phyloP scores from a whole-genome alignment of 2,329 filamentous ascomycete genomes.

The Talaromyces atroroseus region DNA sequence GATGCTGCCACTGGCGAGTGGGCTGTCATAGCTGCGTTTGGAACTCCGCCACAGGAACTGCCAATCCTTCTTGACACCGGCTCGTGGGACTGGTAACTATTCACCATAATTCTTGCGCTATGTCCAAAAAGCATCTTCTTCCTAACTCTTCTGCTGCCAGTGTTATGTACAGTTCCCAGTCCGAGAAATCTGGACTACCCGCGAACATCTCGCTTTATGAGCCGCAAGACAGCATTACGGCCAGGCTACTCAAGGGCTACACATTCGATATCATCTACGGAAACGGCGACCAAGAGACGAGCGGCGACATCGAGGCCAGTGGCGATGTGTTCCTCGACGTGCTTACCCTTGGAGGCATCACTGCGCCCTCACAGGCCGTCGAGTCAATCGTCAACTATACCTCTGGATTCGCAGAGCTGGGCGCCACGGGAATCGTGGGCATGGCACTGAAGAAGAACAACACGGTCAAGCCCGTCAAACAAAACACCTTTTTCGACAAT shows the following conservation, averaged over 20 bases:
- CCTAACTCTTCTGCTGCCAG: slow-evolving; percentile 44
- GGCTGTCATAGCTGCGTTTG: slow-evolving; percentile 1
- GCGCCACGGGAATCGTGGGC: slow-evolving; percentile 63
- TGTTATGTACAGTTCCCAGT: slow-evolving; percentile 65
- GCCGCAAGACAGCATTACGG: slow-evolving; percentile 48
- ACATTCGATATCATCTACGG: slow-evolving; percentile 63
- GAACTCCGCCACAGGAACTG: slow-evolving; percentile 34
- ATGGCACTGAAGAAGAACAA: slow-evolving; percentile 62
- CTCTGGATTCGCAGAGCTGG: slow-evolving; percentile 53
- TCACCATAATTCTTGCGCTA: slow-evolving; percentile 5
- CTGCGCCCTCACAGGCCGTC: slow-evolving; percentile 58
- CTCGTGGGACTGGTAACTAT: slow-evolving; percentile 59
- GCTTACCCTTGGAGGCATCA: slow-evolving; percentile 61
- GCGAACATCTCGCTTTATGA: slow-evolving; percentile 53
- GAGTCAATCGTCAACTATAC: slow-evolving; percentile 61
- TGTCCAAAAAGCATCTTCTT: too few relatives aligned
- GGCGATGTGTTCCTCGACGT: slow-evolving; percentile 64
- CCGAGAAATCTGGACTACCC: slow-evolving; percentile 47
- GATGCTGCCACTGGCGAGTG: slow-evolving; percentile 7
- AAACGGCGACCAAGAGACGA: slow-evolving; percentile 57
- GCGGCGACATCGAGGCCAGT: slow-evolving; percentile 57
- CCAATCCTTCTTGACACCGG: slow-evolving; percentile 69
- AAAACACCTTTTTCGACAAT: slow-evolving; percentile 71
- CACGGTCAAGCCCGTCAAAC: slow-evolving; percentile 55
- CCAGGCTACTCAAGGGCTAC: slow-evolving; percentile 43